Conservation (phyloP, 1,284 basidiomycete genomes). For the Moesziomyces antarcticus region DNA sequence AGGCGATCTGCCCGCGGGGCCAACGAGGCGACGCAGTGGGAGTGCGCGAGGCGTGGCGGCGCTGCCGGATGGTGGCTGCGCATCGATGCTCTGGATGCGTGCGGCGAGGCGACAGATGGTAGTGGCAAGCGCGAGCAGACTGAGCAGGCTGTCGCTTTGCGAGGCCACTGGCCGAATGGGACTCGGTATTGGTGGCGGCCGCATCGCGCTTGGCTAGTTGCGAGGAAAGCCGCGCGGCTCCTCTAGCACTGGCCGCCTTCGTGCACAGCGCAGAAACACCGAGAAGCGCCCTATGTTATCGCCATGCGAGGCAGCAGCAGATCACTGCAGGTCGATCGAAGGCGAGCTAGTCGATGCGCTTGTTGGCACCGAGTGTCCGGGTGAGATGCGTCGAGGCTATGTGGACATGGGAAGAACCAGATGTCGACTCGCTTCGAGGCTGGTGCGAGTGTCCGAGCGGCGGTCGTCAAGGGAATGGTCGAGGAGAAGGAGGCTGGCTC, state of each 20-base stretch:
- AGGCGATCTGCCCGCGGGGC: not conserved
- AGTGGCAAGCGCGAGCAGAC: constrained; percentile 16
- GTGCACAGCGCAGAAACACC: constrained; percentile 1
- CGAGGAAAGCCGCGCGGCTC: constrained; percentile 18
- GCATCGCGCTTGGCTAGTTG: constrained; percentile 19
- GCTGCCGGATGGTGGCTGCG: no score
- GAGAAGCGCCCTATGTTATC: not conserved
- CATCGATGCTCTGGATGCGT: constrained; percentile 21
- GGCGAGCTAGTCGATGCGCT: no score
- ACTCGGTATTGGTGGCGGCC: constrained; percentile 29
- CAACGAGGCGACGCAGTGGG: not conserved
- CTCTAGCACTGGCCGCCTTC: constrained; percentile 13
- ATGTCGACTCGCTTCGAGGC: not conserved
- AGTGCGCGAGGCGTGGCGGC: not conserved
- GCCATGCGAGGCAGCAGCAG: not conserved
- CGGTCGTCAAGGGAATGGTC: no score
- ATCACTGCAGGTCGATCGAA: not conserved
- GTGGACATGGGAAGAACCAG: not conserved
- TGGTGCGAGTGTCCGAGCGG: not conserved
- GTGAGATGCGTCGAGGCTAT: not conserved
- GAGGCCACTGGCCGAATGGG: constrained; percentile 10
- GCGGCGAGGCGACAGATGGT: constrained; percentile 31
- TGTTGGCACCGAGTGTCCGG: not conserved
- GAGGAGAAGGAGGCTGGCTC: not conserved
- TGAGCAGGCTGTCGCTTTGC: constrained; percentile 15